Evolutionary conservation across 2,329 filamentous ascomycete species (phyloP), one percentile per base, ranked within the genome.

Genomic region (Trichoderma lentiforme): DNA sequence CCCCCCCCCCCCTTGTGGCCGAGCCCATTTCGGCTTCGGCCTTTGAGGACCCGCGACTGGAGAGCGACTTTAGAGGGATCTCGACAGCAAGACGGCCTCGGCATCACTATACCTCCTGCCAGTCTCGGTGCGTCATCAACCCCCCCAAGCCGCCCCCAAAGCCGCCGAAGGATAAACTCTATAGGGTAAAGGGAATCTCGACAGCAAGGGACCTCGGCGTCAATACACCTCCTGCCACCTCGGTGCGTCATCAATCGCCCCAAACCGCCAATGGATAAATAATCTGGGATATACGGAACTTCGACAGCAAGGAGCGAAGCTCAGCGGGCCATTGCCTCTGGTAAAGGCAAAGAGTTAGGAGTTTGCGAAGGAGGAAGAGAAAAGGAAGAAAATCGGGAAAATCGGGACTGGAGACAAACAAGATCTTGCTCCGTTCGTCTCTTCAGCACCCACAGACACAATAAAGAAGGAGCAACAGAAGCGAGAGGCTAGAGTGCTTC

Each of bases 261-360:
- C 34, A 36, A 36, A 15, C 14, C 34, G 0, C 0, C 34, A 15
- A 15, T 15, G 14, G 6, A 36, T 36, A 36, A 15, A 36, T 36
- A 2, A 36, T 36, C 14, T 36, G 14, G 34, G 14, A 36, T 36
- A 2, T 36, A 1, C 15, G 34, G 34, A 14, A 43, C 9, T 3
- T 43, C 0, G 39, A 43, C 18, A 43, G 62, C 78, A 73, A 0
- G 86, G 86, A 21, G 81, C 77, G 3, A 89, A 76, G 1, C 82
- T 76, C n/a, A 86, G 77, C 0, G 85, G 81, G 0, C 82, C 84
- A n/a, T 80, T 76, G 9, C 78, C 78, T 24, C 82, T 83, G 34
- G 82, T 79, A 71, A 87, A 86, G 14, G 80, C 77, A 73, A 88
- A 88, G 2, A 87, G 79, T 76, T 89, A 87, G 0, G 86, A 88